Conservation (phyloP, 148 eudicot genomes). For the Camellia lanceoleosa region DNA sequence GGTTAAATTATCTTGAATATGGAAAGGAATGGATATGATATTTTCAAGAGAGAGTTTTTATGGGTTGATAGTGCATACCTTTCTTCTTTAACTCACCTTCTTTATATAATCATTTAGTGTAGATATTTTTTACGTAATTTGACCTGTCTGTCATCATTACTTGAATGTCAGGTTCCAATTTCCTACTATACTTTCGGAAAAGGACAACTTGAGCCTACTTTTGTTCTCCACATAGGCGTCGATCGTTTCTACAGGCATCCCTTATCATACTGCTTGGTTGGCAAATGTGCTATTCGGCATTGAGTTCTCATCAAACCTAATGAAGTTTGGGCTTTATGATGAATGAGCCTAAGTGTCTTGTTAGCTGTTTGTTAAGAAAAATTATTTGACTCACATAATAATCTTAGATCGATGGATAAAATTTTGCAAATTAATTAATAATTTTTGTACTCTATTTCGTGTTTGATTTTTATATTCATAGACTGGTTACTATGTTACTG, state of each 20-base stretch:
- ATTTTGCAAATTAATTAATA: too few relatives aligned
- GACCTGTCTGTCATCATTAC: too few relatives aligned
- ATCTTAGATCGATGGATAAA: neutral
- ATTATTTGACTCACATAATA: neutral
- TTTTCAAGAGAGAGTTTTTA: neutral
- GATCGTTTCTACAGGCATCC: neutral
- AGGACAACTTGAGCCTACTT: neutral
- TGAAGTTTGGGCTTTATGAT: too few relatives aligned
- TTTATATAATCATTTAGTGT: too few relatives aligned
- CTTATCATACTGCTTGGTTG: neutral
- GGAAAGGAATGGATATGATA: neutral
- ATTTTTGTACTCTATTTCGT: neutral
- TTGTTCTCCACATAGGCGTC: neutral
- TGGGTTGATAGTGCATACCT: too few relatives aligned
- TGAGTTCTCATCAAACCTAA: neutral
- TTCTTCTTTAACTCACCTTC: too few relatives aligned
- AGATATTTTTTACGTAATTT: too few relatives aligned
- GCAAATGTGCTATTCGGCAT: too few relatives aligned
- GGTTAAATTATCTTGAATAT: too few relatives aligned
- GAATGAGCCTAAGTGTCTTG: too few relatives aligned
- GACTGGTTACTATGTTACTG: neutral
- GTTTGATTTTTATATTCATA: too few relatives aligned
- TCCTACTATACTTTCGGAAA: too few relatives aligned
- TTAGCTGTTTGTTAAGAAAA: neutral
- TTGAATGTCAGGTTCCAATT: neutral